Conservation (phyloP, 1,284 basidiomycete species). For the Wallemia ichthyophaga region DNA sequence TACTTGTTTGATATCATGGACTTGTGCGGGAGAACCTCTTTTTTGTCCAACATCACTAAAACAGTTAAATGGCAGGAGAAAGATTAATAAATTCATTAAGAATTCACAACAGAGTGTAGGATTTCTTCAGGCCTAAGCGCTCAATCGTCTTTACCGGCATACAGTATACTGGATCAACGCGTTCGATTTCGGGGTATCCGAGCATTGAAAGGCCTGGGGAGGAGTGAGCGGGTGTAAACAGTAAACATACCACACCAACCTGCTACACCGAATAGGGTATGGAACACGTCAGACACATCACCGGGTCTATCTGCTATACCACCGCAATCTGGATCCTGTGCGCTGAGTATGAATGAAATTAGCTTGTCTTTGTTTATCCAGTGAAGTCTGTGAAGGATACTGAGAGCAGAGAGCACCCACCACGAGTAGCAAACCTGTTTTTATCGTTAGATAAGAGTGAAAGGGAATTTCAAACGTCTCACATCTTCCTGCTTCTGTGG, state of each 20-base stretch:
- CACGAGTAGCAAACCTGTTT: slow-evolving; percentile 79
- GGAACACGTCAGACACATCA: slow-evolving; percentile 84
- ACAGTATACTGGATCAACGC: slow-evolving; percentile 82
- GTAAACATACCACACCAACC: slow-evolving; percentile 22
- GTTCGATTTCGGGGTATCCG: slow-evolving; percentile 51
- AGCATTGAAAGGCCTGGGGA: slow-evolving; percentile 47
- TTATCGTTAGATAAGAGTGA: neutral
- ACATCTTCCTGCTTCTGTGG: slow-evolving; percentile 97
- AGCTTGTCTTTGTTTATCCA: slow-evolving; percentile 83
- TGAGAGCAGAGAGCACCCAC: slow-evolving; percentile 73
- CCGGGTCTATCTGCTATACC: slow-evolving; percentile 85
- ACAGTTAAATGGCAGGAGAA: too few species aligned
- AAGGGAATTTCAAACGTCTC: slow-evolving; percentile 10
- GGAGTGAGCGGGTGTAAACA: neutral
- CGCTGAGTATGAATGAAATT: slow-evolving; percentile 46
- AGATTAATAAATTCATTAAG: neutral
- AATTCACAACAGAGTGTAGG: slow-evolving; percentile 5
- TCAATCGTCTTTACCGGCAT: slow-evolving; percentile 60
- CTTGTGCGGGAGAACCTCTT: too few species aligned
- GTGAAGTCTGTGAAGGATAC: slow-evolving; percentile 48
- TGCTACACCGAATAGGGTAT: slow-evolving; percentile 74
- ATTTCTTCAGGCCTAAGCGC: slow-evolving; percentile 23
- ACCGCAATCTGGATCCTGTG: slow-evolving; percentile 64
- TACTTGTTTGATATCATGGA: too few species aligned
- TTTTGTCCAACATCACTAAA: too few species aligned